Evolutionary conservation across 768 basidiomycete genomes (phyloP).

Genomic region (Tylopilus vinaceipallidus): DNA sequence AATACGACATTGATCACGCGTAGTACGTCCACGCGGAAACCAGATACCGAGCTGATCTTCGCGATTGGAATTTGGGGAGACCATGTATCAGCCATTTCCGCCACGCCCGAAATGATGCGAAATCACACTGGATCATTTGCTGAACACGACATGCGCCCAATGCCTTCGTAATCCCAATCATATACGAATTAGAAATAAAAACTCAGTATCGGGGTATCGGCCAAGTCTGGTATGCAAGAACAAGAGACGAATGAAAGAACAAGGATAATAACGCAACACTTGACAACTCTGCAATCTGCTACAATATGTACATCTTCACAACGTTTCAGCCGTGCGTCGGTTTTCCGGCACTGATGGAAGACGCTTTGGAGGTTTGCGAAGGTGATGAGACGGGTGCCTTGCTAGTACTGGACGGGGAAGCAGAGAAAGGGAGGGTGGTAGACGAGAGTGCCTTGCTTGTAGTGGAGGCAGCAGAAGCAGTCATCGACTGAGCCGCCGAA

Average conservation of each 20-base stretch:
- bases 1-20: too few species aligned
- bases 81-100: background rate
- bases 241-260: background rate
- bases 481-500: conserved; percentile 14
- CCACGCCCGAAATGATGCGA: too few species aligned
- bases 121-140: background rate
- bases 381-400: background rate
- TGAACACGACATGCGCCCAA: background rate
- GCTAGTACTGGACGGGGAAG: background rate
- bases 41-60: too few species aligned
- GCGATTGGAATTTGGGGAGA: too few species aligned
- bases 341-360: conserved; percentile 2
- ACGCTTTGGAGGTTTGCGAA: background rate
- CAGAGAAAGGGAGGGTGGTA: too few species aligned
- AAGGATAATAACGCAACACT: conserved; percentile 3
- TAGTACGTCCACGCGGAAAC: too few species aligned
- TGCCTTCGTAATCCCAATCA: background rate
- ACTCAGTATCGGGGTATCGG: conserved; percentile 3
- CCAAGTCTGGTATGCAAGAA: background rate
- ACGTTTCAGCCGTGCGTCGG: conserved; percentile 2
- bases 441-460: background rate
- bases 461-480: background rate
- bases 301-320: background rate
- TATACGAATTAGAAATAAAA: conserved; percentile 2
- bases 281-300: background rate